These are phyloP conservation scores for Fusarium gaditjirri DNA, from an alignment of 2,329 filamentous ascomycete species.

Conservation along the genomic window DNA sequence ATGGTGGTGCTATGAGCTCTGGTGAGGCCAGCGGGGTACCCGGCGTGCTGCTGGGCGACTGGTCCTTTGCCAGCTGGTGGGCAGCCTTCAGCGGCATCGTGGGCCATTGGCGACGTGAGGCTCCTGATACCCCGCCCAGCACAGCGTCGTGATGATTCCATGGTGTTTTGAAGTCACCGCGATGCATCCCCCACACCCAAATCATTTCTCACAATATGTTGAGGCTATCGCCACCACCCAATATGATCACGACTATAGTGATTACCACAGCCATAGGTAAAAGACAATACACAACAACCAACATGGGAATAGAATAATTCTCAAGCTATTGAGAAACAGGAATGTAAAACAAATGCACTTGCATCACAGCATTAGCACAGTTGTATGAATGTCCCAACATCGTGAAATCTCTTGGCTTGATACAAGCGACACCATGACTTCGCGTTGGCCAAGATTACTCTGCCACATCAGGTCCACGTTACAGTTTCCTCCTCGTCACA, in stretches of 20 bases:
- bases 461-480: neutral
- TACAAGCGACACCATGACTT: neutral
- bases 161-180: constrained; percentile 25
- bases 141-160: constrained; percentile 2
- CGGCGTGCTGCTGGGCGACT: constrained; percentile 1
- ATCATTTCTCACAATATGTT: neutral
- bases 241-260: neutral
- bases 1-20: neutral
- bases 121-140: neutral
- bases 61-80: neutral
- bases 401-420: neutral
- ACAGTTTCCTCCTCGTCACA: neutral
- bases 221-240: constrained; percentile 12
- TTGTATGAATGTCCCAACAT: neutral
- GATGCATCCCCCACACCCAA: neutral
- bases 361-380: constrained; percentile 1
- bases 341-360: neutral
- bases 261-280: neutral
- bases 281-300: neutral
- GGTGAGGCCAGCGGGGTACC: neutral
- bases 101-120: constrained; percentile 6
- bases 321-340: neutral
- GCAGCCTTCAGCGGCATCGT: neutral
- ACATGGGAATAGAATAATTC: neutral
- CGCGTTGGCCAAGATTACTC: no score